Evolutionary conservation across 805 yeast genomes (phyloP).

Genomic region (Spathaspora girioi): DNA sequence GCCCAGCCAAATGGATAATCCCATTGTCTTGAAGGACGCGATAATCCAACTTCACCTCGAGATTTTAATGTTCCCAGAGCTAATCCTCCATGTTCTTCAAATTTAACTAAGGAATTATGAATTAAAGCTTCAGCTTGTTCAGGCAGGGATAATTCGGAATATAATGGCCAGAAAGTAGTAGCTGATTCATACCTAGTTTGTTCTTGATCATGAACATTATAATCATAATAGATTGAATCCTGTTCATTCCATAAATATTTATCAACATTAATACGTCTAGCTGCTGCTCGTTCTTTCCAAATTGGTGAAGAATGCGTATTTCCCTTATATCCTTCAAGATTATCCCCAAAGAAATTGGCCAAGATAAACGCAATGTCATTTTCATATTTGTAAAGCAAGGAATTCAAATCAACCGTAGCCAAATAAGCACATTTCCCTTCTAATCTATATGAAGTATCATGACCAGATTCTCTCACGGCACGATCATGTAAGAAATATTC

Average conservation of each 20-base stretch:
- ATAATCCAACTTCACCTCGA: slow-evolving; percentile 65
- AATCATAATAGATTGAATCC: slow-evolving; percentile 78
- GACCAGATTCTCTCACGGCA: slow-evolving; percentile 95
- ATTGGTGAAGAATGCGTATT: slow-evolving; percentile 39
- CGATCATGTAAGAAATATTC: slow-evolving; percentile 88
- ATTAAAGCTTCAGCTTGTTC: slow-evolving; percentile 70
- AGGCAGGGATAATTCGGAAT: slow-evolving; percentile 67
- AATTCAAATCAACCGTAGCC: slow-evolving; percentile 87
- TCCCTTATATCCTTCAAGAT: slow-evolving; percentile 21
- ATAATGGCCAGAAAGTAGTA: slow-evolving; percentile 88
- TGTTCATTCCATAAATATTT: slow-evolving; percentile 82
- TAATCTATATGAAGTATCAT: slow-evolving; percentile 86
- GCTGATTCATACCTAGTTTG: slow-evolving; percentile 77
- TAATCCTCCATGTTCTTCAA: slow-evolving; percentile 87
- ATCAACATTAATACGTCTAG: slow-evolving; percentile 53
- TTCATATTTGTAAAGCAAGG: slow-evolving; percentile 86
- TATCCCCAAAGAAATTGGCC: slow-evolving; percentile 50
- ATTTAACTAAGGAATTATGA: slow-evolving; percentile 52
- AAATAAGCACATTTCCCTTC: slow-evolving; percentile 87
- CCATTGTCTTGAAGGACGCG: slow-evolving; percentile 93
- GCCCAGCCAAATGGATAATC: slow-evolving; percentile 99
- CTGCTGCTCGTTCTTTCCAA: slow-evolving; percentile 63
- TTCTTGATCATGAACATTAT: slow-evolving; percentile 54
- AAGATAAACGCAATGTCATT: slow-evolving; percentile 71
- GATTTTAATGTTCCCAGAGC: slow-evolving; percentile 78